Evolutionary conservation across 495 filamentous ascomycete genomes (phyloP).

Genomic region (Cercophora newfieldiana): DNA sequence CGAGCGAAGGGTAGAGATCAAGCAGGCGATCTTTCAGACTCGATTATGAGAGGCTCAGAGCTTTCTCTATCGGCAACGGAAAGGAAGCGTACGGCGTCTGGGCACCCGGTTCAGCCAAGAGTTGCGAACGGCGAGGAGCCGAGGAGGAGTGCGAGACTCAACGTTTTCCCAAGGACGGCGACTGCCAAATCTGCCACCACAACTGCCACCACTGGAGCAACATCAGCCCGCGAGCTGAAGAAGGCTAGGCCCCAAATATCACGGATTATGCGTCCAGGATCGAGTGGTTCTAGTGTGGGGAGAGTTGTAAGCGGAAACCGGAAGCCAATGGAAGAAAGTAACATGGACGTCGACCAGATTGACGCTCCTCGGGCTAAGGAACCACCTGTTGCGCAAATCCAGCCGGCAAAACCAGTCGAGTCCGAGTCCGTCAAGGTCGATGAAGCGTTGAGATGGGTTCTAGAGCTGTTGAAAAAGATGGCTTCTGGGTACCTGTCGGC

Average conservation of each 20-base stretch:
- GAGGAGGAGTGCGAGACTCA: constrained; percentile 75
- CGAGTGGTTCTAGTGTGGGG: constrained; percentile 65
- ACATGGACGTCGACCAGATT: constrained; percentile 62
- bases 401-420: constrained; percentile 47
- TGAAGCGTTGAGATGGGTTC: constrained; percentile 71
- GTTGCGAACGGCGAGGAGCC: constrained; percentile 61
- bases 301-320: constrained; percentile 86
- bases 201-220: constrained; percentile 55
- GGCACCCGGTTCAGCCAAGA: constrained; percentile 66
- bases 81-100: constrained; percentile 84
- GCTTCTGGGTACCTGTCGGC: constrained; percentile 76
- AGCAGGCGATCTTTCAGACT: constrained; percentile 24
- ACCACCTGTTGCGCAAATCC: constrained; percentile 30
- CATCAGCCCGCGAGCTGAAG: constrained; percentile 71
- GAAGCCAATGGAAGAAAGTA: constrained; percentile 63
- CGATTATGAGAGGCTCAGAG: constrained; percentile 17
- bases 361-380: constrained; percentile 55
- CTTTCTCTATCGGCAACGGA: constrained; percentile 47
- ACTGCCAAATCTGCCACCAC: constrained; percentile 61
- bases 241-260: constrained; percentile 69
- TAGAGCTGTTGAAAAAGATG: constrained; percentile 81
- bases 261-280: constrained; percentile 50
- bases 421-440: constrained; percentile 58
- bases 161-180: constrained; percentile 55
- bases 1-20: constrained; percentile 44